Percentiles rank a stretch among this genome's conserved stretches.
Evolutionary conservation across 352 stramenopile genomes (phyloP).

Genomic region (Phytophthora meadii): DNA sequence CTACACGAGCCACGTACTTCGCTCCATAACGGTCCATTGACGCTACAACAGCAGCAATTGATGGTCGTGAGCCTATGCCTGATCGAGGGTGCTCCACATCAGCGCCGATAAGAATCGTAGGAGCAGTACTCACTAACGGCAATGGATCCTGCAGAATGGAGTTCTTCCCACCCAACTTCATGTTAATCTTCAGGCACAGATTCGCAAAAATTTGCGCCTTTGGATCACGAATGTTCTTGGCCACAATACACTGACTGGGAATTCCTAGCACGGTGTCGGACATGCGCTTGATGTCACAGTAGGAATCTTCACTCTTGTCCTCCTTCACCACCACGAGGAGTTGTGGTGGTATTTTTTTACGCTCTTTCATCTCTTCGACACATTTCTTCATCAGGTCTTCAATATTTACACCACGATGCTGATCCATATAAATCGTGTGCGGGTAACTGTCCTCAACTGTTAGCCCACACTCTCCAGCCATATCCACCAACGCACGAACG

Average conservation of each 20-base stretch:
- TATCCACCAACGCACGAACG: too few species aligned
- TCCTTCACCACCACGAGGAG: conserved; percentile 52
- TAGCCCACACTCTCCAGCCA: too few species aligned
- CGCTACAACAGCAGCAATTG: conserved; percentile 73
- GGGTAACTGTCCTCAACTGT: too few species aligned
- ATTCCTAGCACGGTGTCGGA: conserved; percentile 62
- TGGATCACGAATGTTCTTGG: conserved; percentile 35
- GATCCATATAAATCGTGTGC: too few species aligned
- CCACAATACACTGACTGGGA: conserved; percentile 64
- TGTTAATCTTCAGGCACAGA: conserved; percentile 68
- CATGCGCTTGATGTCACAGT: conserved; percentile 63
- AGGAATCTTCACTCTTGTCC: conserved; percentile 28
- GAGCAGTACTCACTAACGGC: conserved; percentile 35
- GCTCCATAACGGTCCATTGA: conserved; percentile 64
- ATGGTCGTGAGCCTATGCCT: conserved; percentile 45
- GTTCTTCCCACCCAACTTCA: conserved; percentile 68
- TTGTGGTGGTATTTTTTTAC: not conserved
- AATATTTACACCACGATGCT: too few species aligned
- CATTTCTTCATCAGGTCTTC: too few species aligned
- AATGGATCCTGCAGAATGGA: conserved; percentile 45
- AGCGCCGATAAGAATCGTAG: conserved; percentile 78
- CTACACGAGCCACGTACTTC: conserved; percentile 27
- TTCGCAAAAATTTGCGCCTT: conserved; percentile 58
- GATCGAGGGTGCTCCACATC: conserved; percentile 67
- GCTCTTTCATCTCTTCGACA: too few species aligned